phyloP scores from a whole-genome alignment of 257 asterid genomes.

The Ajuga chamaepitys region DNA sequence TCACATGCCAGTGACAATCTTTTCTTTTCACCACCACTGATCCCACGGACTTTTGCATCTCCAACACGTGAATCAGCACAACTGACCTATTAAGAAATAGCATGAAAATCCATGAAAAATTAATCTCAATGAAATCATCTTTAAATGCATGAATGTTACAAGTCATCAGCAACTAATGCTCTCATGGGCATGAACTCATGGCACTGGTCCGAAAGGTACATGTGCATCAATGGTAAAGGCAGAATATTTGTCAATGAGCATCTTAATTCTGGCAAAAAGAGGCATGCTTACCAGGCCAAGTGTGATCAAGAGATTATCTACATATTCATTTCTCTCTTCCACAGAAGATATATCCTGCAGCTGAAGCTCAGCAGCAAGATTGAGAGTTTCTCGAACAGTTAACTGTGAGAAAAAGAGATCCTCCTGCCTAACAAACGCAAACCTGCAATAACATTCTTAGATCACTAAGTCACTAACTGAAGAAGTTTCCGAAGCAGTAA shows the following conservation, averaged over 20 bases:
- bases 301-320: constrained; percentile 64
- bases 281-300: constrained; percentile 70
- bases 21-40: constrained; percentile 98
- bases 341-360: constrained; percentile 64
- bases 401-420: constrained; percentile 96
- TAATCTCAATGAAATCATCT: constrained; percentile 15
- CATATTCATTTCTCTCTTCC: constrained; percentile 76
- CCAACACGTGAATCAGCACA: constrained; percentile 97
- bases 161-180: background rate
- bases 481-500: background rate
- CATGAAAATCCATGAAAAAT: constrained; percentile 15
- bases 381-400: constrained; percentile 93
- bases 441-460: constrained; percentile 51
- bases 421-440: constrained; percentile 87
- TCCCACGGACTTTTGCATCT: constrained; percentile 94
- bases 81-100: constrained; percentile 49
- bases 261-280: constrained; percentile 1
- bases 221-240: background rate
- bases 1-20: constrained; percentile 91
- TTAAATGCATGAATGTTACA: background rate
- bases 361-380: constrained; percentile 96
- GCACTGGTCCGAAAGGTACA: background rate
- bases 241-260: background rate
- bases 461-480: constrained; percentile 5
- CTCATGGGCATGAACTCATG: background rate